phyloP scores from a whole-genome alignment of 2,329 filamentous ascomycete species.

The Beauveria asiatica region DNA sequence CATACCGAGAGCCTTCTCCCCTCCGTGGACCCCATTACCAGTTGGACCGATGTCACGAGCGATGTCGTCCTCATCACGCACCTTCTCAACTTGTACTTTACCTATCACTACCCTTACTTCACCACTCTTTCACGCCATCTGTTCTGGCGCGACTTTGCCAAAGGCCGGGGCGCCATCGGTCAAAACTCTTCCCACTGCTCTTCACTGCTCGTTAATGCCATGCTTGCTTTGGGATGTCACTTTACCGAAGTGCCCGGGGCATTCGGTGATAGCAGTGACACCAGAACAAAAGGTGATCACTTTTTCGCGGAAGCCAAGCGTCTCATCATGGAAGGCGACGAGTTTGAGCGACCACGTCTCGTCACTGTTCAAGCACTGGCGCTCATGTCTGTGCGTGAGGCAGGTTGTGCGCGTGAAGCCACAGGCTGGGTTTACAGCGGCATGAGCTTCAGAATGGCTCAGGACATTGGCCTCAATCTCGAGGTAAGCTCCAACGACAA shows the following conservation, averaged over 20 bases:
- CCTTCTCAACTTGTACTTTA: slow-evolving; percentile 95
- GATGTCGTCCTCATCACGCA: slow-evolving; percentile 74
- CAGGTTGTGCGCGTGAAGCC: slow-evolving; percentile 85
- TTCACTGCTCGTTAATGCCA: slow-evolving; percentile 81
- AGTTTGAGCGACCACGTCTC: slow-evolving; percentile 81
- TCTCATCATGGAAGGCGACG: slow-evolving; percentile 80
- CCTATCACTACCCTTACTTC: slow-evolving; percentile 96
- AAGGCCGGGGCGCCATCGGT: slow-evolving; percentile 51
- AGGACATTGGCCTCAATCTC: slow-evolving; percentile 85
- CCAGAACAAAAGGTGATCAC: slow-evolving; percentile 83
- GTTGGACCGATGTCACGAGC: slow-evolving; percentile 80
- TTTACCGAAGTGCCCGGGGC: slow-evolving; percentile 74
- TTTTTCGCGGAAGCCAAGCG: slow-evolving; percentile 93
- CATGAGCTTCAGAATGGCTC: slow-evolving; percentile 97
- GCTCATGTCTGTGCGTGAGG: slow-evolving; percentile 92
- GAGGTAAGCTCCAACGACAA: slow-evolving; percentile 61
- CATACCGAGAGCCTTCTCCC: slow-evolving; percentile 38
- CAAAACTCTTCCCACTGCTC: slow-evolving; percentile 72
- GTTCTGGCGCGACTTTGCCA: slow-evolving; percentile 78
- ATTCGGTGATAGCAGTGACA: slow-evolving; percentile 62
- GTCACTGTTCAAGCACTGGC: slow-evolving; percentile 90
- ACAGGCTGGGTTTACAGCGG: slow-evolving; percentile 98
- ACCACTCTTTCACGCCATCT: slow-evolving; percentile 78
- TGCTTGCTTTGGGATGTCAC: slow-evolving; percentile 87
- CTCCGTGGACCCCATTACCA: slow-evolving; percentile 63